A percentile compares a stretch with the other conserved stretches of the same genome.
These are phyloP conservation scores for Macadamia integrifolia DNA, from an alignment of 164 flowering plant species.

Conservation along the genomic window DNA sequence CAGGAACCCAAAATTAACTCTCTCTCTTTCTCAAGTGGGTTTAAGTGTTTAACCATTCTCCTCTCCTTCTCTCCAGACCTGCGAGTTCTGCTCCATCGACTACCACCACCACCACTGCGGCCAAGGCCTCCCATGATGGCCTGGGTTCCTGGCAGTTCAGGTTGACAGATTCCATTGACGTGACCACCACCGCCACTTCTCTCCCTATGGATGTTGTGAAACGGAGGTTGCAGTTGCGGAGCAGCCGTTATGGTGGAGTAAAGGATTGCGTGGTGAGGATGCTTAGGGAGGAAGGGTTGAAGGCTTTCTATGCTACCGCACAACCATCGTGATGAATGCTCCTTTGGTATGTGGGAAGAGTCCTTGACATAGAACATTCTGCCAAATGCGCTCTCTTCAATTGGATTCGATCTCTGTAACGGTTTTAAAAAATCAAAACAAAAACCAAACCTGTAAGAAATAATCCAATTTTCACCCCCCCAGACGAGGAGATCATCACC, in stretches of 20 bases:
- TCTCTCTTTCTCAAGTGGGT: too few species aligned
- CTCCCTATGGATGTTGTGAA: constrained; percentile 80
- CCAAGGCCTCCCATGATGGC: constrained; percentile 21
- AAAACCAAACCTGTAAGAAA: too few species aligned
- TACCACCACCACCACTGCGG: constrained; percentile 15
- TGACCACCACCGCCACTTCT: constrained; percentile 36
- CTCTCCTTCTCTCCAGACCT: too few species aligned
- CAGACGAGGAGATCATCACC: too few species aligned
- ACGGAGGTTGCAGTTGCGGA: constrained; percentile 58
- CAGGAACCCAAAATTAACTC: too few species aligned
- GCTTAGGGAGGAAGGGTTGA: constrained; percentile 46
- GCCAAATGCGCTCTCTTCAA: constrained; percentile 81
- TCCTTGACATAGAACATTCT: constrained; percentile 85
- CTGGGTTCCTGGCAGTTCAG: constrained; percentile 42
- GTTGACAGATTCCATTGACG: constrained; percentile 48
- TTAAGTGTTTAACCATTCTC: too few species aligned
- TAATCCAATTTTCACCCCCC: too few species aligned
- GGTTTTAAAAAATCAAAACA: too few species aligned
- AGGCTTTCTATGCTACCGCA: constrained; percentile 59
- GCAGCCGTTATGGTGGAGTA: constrained; percentile 44
- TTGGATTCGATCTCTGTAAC: constrained; percentile 3
- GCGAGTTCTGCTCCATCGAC: too few species aligned
- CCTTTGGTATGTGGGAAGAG: constrained; percentile 75
- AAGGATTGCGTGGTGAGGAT: constrained; percentile 49
- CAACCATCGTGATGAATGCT: constrained; percentile 69